Evolutionary conservation across 306 rosid genomes (phyloP), one percentile per base, ranked within the genome.

Genomic region (Gillenia trifoliata): DNA sequence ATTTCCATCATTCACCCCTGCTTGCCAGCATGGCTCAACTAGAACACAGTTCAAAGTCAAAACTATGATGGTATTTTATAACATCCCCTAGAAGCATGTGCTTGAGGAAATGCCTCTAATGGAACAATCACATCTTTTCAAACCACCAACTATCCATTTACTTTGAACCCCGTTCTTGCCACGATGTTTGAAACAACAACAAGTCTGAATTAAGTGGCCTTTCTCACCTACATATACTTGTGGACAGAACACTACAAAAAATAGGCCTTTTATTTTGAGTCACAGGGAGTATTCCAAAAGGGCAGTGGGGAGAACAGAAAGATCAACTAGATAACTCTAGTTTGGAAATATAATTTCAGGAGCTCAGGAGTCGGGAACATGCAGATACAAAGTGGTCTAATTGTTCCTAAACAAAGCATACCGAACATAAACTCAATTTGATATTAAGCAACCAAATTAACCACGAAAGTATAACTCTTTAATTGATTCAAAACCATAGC

Each of bases 1-100:
- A 57, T 70, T 73, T 76, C 80, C 85, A 63, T 77, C 75, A 41
- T 75, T 34, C 45, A 74, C 96, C 64, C 96, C 95, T 56, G 96
- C 97, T 79, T 94, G 97, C 91, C 89, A 85, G 78, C 97, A 91
- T 63, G 91, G 80, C 89, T 91, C 98, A 11, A 36, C 41, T 41
- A 89, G 89, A 76, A 93, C 82, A 55, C 94, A n/a, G 92, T 31
- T 89, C 93, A 71, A 81, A 87, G 85, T 93, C 94, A 76, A 93
- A 91, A 89, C 97, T 88, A 66, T 91, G 82, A 19, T 87, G 17
- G 71, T 91, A 96, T 69, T 73, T 80, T 67, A 91, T 87, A 81
- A 93, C 86, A 78, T 70, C 82, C 83, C 82, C 83, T 89, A 92
- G 75, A 86, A 88, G n/a, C 92, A 91, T 88, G 85, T 54, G 79